Conservation (phyloP, 257 asterid species). For the Solanum appendiculatum region DNA sequence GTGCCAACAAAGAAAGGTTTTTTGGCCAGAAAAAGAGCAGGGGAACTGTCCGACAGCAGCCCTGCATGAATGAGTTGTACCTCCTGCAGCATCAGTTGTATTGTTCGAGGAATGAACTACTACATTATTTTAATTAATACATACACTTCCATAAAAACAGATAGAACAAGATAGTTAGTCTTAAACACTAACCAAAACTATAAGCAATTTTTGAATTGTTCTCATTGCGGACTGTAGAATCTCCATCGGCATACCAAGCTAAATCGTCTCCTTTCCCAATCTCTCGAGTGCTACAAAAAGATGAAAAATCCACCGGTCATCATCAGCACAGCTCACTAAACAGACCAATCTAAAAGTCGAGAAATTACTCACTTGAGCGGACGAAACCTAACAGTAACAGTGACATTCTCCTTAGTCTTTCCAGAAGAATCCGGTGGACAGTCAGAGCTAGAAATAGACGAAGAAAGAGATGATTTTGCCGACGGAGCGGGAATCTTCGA, state of each 20-base stretch:
- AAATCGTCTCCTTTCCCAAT: slow-evolving; percentile 70
- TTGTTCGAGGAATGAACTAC: background rate
- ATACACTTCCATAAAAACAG: background rate
- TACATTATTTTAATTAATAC: background rate
- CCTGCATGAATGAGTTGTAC: background rate
- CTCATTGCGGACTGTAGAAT: slow-evolving; percentile 62
- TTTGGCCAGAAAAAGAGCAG: background rate
- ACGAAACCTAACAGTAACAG: slow-evolving; percentile 82
- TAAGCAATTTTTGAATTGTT: slow-evolving; percentile 45
- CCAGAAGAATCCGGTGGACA: slow-evolving; percentile 9
- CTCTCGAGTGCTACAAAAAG: slow-evolving; percentile 54
- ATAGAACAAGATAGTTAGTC: background rate
- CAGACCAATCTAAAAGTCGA: background rate
- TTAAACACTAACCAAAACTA: slow-evolving; percentile 42
- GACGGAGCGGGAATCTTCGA: background rate
- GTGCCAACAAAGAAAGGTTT: background rate
- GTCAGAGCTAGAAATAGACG: slow-evolving; percentile 12
- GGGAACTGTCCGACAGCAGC: background rate
- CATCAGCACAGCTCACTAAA: background rate
- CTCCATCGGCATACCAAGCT: slow-evolving; percentile 95
- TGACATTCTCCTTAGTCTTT: slow-evolving; percentile 59
- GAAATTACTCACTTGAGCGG: slow-evolving; percentile 60
- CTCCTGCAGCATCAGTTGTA: background rate
- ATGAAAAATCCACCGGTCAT: background rate
- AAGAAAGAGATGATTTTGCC: slow-evolving; percentile 1